Base-by-base conservation (phyloP, 2,329 filamentous ascomycete species). In the Zasmidium cellare region DNA sequence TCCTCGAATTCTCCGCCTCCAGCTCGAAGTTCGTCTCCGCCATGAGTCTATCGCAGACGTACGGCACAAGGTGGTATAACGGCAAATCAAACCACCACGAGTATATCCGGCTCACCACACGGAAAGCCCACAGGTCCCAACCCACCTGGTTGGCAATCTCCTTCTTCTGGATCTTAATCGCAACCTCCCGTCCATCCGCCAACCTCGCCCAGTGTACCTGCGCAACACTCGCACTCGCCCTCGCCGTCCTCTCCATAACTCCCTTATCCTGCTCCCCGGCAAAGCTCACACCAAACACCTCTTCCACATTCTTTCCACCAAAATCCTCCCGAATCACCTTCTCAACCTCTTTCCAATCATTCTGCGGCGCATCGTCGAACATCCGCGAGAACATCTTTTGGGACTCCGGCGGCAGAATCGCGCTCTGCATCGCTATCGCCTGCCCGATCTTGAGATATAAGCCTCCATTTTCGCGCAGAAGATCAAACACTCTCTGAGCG, bases 331-430 rank as follows among this genome's bases (percentile, higher is more conserved):
- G 80, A 44, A 99, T 89, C 12, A 97, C 92, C 70, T 82, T 84
- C 77, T 96, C 88, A 1, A 96, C 87, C 51, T 93, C 90, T 64
- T 80, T 82, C 92, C 92, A 97, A 45, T 83, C 82, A 72, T 96
- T 94, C 80, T 97, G 92, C 38, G 93, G 92, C 62, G 94, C 94
- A 78, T 97, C 93, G 72, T 97, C 94, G 72, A 97, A 99, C 91
- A 99, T 97, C 69, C 89, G 84, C 20, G 88, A 82, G 72, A 99
- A 99, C 92, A 97, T 97, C 69, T 88, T 87, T 79, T 96, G 92
- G 68, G 97, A 97, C 75, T 96, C 92, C 0, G 92, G 90, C 23
- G 94, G 94, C 61, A 99, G 78, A 23, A 97, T 87, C 0, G 93
- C 93, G 65, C 90, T 93, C 80, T 99, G 94, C 94, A 97, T 97